These are phyloP conservation scores for Hortiboletus campestris DNA, from an alignment of 768 basidiomycete genomes.

Conservation along the genomic window DNA sequence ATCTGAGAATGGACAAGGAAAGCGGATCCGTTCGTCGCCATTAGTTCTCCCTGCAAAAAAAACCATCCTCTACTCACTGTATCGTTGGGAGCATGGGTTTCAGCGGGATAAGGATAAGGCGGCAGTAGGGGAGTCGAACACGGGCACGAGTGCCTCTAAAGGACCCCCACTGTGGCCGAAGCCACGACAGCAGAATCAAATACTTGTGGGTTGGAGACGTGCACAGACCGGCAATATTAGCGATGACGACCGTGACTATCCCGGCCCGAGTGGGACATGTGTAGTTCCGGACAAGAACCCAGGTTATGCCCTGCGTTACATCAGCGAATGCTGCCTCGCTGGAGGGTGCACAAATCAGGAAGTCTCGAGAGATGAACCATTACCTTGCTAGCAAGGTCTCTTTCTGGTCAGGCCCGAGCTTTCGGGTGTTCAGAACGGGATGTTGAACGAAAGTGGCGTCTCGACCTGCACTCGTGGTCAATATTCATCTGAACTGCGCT, in stretches of 20 bases:
- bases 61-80: constrained; percentile 16
- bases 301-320: no score
- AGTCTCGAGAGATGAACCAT: no score
- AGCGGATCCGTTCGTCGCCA: background rate
- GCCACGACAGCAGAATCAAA: background rate
- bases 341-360: background rate
- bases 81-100: constrained; percentile 5
- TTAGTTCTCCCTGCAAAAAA: background rate
- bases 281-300: no score
- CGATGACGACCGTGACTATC: background rate
- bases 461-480: no score
- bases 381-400: no score
- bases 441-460: no score
- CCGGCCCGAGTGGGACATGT: no score
- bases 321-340: background rate
- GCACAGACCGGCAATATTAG: background rate
- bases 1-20: constrained; percentile 2
- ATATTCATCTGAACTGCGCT: no score
- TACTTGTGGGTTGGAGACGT: background rate
- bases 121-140: background rate
- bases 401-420: no score
- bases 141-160: background rate
- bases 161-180: background rate
- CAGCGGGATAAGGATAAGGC: background rate
- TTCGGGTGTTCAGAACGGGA: no score